Base-by-base conservation (phyloP, 768 basidiomycete species). In the Lentinula sp. region DNA sequence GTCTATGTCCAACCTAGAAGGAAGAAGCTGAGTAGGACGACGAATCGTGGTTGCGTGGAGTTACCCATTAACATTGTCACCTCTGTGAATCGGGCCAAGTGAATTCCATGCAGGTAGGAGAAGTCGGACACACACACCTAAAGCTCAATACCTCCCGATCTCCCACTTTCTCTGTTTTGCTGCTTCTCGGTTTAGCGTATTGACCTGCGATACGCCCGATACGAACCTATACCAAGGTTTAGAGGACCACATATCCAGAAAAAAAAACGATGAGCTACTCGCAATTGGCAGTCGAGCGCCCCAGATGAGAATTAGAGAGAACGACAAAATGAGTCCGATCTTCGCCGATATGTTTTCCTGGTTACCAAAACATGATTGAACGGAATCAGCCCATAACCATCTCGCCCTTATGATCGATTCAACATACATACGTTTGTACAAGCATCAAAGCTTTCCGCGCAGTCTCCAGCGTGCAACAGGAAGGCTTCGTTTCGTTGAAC, bases 391-490 rank as follows among this genome's bases (percentile, higher is more conserved):
- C 60, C 34, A 59, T 43, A 43, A 39, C 16, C 43, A 49, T 28
- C 28, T 28, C 28, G 28, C 28, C 3, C 28, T 28, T 59, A 42
- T 34, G 60, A 31, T 42, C 13, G 37, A 23, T 39, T 32, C 32
- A 42, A 77, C 82, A 67, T 69, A 92, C 32, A 35, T 28, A 51
- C 91, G 63, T 92, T 84, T 0, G 91, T 93, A 70, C 93, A 95
- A 0, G 92, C 93, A 66, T 91, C 89, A 68, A 96, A 95, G 70
- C 91, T 89, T 72, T 95, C 93, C n/a, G 93, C 95, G 67, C 97
- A 99, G 69, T 99, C 97, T 2, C 97, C 97, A 0, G 97, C 97
- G 63, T 99, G 97, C 2, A 99, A 81, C 40, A 99, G 79, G 74
- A 99, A 98, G 0, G 93, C 94, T 67, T 95, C 85, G 63, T 93